Conservation (phyloP, 2,329 filamentous ascomycete species). For the Hypoxylon sp. region DNA sequence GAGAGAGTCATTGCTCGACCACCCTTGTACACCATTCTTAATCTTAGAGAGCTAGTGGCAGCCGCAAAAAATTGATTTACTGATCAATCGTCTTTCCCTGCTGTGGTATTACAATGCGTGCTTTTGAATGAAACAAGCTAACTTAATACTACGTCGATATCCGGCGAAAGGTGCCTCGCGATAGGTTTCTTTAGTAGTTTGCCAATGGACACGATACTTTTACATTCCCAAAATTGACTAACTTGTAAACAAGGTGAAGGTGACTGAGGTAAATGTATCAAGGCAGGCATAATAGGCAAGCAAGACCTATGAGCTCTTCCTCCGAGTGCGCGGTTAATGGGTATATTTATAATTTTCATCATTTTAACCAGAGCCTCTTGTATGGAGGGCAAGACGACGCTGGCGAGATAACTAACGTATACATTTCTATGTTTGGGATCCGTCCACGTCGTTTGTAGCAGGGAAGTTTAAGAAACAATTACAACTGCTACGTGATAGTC, state of each 20-base stretch:
- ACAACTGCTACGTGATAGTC: too few species aligned
- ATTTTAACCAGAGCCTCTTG: too few species aligned
- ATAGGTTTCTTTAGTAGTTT: background rate
- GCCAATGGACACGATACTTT: background rate
- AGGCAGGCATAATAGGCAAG: background rate
- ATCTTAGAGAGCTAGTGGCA: conserved; percentile 49
- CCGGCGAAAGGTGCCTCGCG: background rate
- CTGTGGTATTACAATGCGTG: background rate
- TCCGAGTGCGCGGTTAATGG: background rate
- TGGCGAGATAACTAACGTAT: background rate
- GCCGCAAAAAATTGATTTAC: conserved; percentile 45
- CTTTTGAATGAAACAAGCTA: background rate
- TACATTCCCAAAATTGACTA: background rate
- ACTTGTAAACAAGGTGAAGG: background rate
- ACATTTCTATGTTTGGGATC: background rate
- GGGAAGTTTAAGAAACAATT: too few species aligned
- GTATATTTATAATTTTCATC: background rate
- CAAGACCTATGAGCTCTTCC: background rate
- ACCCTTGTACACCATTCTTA: conserved; percentile 46
- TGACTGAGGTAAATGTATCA: too few species aligned
- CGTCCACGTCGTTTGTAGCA: background rate
- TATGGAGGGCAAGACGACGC: background rate
- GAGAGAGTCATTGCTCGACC: conserved; percentile 2
- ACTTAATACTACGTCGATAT: background rate
- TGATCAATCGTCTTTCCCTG: conserved; percentile 26